Percentiles rank a stretch among this genome's conserved stretches.
phyloP scores from a whole-genome alignment of 768 basidiomycete species.

The Clathrus columnatus region DNA sequence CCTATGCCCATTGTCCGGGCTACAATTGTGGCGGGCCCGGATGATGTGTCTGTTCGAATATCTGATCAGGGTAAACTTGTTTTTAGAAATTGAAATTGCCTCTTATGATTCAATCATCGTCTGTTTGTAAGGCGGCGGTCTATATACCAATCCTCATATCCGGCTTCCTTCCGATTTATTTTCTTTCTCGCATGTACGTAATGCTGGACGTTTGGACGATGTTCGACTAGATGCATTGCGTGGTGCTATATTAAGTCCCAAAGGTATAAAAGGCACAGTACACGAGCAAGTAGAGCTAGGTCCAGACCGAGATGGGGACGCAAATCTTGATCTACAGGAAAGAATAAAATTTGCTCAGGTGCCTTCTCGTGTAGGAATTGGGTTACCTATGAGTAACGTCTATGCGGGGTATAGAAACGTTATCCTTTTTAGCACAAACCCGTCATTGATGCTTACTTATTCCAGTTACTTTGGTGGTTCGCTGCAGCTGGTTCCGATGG shows the following conservation, averaged over 20 bases:
- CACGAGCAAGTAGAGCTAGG: conserved; percentile 64
- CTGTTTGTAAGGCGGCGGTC: conserved; percentile 54
- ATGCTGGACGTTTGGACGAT: conserved; percentile 58
- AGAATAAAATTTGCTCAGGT: conserved; percentile 32
- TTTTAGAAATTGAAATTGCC: background rate
- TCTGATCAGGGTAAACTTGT: conserved; percentile 72
- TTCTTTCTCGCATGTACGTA: conserved; percentile 82
- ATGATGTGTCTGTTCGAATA: conserved; percentile 73
- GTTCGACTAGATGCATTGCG: conserved; percentile 62
- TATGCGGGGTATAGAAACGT: conserved; percentile 60
- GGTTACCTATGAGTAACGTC: conserved; percentile 84
- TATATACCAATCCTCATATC: conserved; percentile 40
- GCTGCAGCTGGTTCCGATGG: conserved; percentile 66
- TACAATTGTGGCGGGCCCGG: conserved; percentile 66
- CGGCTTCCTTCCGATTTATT: conserved; percentile 68
- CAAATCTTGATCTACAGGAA: conserved; percentile 26
- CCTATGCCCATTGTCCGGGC: conserved; percentile 54
- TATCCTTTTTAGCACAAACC: background rate
- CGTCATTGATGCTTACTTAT: background rate
- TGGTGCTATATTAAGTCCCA: conserved; percentile 46
- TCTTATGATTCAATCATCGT: conserved; percentile 14
- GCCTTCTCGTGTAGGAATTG: conserved; percentile 69
- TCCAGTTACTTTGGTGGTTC: conserved; percentile 76
- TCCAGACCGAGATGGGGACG: conserved; percentile 20
- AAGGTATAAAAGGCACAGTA: conserved; percentile 69